A percentile compares a stretch with the other conserved stretches of the same genome.
Conservation (phyloP, 2,329 filamentous ascomycete species). For the Trichophyton rubrum region DNA sequence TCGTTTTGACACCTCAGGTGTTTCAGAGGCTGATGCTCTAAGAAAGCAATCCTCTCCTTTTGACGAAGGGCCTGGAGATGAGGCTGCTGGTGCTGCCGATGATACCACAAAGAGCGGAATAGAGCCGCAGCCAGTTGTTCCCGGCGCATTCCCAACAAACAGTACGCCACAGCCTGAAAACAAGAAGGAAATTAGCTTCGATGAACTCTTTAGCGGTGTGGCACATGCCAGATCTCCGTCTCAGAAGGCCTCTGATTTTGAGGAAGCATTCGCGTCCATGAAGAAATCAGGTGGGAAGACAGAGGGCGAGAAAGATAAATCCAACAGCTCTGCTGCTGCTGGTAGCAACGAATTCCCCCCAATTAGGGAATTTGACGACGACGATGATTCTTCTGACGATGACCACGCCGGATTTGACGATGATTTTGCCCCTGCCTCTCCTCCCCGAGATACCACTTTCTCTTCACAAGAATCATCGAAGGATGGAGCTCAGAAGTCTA, state of each 20-base stretch:
- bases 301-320: conserved; percentile 18
- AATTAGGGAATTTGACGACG: conserved; percentile 76
- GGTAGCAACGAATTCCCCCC: conserved; percentile 70
- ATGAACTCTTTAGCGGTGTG: conserved; percentile 34
- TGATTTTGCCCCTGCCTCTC: conserved; percentile 62
- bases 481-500: conserved; percentile 26
- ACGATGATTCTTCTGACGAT: conserved; percentile 62
- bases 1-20: conserved; percentile 39
- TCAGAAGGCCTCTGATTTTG: conserved; percentile 36
- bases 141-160: conserved; percentile 37
- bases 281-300: conserved; percentile 37
- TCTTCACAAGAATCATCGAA: conserved; percentile 20
- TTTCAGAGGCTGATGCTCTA: conserved; percentile 27
- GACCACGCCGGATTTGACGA: conserved; percentile 65
- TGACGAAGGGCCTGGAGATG: conserved; percentile 13
- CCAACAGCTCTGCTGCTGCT: conserved; percentile 20
- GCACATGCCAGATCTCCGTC: conserved; percentile 34
- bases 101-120: not conserved
- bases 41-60: conserved; percentile 21
- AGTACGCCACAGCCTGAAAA: conserved; percentile 12
- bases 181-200: conserved; percentile 31
- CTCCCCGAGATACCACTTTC: conserved; percentile 16
- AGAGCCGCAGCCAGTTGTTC: conserved; percentile 20
- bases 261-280: conserved; percentile 36
- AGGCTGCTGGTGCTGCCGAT: conserved; percentile 1